These are phyloP conservation scores for Colletotrichum zoysiae DNA, from an alignment of 2,329 filamentous ascomycete species.

Conservation along the genomic window DNA sequence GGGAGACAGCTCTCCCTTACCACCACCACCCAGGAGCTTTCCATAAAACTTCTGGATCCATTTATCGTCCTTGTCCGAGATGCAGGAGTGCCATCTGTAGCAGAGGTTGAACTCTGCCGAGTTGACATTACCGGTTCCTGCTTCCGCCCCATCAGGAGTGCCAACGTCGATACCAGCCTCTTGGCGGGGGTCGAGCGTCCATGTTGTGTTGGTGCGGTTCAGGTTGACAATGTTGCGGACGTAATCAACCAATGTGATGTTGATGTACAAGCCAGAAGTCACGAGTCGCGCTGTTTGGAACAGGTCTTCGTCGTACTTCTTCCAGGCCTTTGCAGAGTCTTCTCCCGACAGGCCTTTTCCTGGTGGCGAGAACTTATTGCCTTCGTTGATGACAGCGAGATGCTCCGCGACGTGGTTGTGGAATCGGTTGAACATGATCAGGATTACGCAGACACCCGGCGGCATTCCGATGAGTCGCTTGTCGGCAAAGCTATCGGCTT, in stretches of 20 bases:
- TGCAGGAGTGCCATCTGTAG: slow-evolving; percentile 89
- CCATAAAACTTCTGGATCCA: slow-evolving; percentile 81
- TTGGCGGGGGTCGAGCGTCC: slow-evolving; percentile 79
- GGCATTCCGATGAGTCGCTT: slow-evolving; percentile 78
- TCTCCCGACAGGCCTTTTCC: slow-evolving; percentile 61
- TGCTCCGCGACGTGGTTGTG: slow-evolving; percentile 89
- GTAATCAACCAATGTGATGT: slow-evolving; percentile 83
- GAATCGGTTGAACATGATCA: slow-evolving; percentile 86
- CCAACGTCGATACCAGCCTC: slow-evolving; percentile 70
- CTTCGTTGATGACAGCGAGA: slow-evolving; percentile 87
- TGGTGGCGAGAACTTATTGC: slow-evolving; percentile 80
- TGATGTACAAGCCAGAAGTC: slow-evolving; percentile 81
- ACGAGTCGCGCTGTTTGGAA: slow-evolving; percentile 85
- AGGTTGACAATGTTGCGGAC: slow-evolving; percentile 82
- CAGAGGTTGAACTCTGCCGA: slow-evolving; percentile 91
- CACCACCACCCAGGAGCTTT: slow-evolving; percentile 65
- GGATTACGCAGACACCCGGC: slow-evolving; percentile 76
- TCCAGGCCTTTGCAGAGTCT: slow-evolving; percentile 65
- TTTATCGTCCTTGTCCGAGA: slow-evolving; percentile 79
- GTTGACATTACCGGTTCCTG: slow-evolving; percentile 84
- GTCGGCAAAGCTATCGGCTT: slow-evolving; percentile 79
- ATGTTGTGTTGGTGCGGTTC: slow-evolving; percentile 75
- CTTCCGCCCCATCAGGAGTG: slow-evolving; percentile 70
- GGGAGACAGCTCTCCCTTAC: slow-evolving; percentile 65
- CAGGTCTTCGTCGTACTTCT: slow-evolving; percentile 80